Evolutionary conservation across 495 filamentous ascomycete species (phyloP), one percentile per base, ranked within the genome.

Genomic region (Zalerion maritima): DNA sequence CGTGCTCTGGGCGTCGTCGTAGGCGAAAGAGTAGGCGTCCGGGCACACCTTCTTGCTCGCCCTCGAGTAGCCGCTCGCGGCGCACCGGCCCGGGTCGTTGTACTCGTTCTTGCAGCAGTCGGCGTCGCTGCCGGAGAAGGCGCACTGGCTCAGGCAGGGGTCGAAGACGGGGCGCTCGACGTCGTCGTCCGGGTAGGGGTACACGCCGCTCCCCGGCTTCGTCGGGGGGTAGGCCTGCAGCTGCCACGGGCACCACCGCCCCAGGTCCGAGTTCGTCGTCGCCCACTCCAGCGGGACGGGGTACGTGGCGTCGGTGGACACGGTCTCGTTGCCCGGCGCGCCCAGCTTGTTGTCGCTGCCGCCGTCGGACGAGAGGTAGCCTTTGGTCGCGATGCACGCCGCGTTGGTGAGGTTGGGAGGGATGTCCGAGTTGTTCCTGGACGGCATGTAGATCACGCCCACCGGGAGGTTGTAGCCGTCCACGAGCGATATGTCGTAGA

Each of bases 391-490:
- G 31, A 81, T 72, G 49, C 79, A 85, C 17, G 71, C 68, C 7
- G 64, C 60, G 45, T 81, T 83, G 11, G 71, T 78, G n/a, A 81
- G 58, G 41, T 79, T 80, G 4, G 75, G 74, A 9, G 76, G 74
- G 36, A 83, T 69, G 36, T 64, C 62, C 8, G 51, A 57, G 6
- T 57, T 52, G 45, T 76, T 70, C 17, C 59, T 44, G 14, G 56
- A 60, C 17, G 58, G 73, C 26, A 67, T 57, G 45, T 63, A 74
- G 30, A 76, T 55, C 33, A 87, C 72, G 16, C 59, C 75, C 29
- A 87, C 38, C 5, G 78, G 77, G 6, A 86, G 52, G 48, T 86
- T 85, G 62, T 86, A 85, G 22, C 81, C 81, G 47, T 87, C 81
- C 16, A 87, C 81, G 19, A 86, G 66, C 19, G 78, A 82, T 35